Percentiles rank a stretch among this genome's conserved stretches.
These are phyloP conservation scores for Dictyostelium purpureum DNA, from an alignment of 78 protist species.

Conservation along the genomic window DNA sequence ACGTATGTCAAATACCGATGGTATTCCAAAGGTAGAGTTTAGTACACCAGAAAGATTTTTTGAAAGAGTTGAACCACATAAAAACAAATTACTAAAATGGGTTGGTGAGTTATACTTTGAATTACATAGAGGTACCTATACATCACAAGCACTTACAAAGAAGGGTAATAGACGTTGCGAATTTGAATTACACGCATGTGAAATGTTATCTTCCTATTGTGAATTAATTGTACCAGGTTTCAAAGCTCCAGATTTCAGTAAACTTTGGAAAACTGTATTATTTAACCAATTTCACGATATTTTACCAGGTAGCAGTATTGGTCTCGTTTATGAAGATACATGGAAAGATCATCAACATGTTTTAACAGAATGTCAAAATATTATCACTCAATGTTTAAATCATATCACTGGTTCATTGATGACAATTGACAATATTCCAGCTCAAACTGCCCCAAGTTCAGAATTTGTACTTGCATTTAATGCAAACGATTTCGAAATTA, in stretches of 20 bases:
- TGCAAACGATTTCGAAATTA: conserved; percentile 26
- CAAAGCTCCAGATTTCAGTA: background rate
- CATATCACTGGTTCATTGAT: background rate
- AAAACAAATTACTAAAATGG: conserved; percentile 67
- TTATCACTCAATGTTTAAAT: background rate
- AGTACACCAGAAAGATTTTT: conserved; percentile 66
- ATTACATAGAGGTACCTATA: conserved; percentile 91
- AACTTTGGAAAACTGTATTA: conserved; percentile 81
- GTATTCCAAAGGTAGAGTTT: conserved; percentile 49
- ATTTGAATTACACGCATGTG: conserved; percentile 64
- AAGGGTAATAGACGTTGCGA: conserved; percentile 83
- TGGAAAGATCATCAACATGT: conserved; percentile 50
- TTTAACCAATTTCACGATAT: conserved; percentile 92
- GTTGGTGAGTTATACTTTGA: conserved; percentile 89
- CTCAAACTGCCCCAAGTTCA: background rate
- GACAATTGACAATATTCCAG: background rate
- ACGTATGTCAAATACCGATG: background rate
- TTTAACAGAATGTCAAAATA: background rate
- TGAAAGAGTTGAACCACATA: background rate
- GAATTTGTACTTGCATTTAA: conserved; percentile 27
- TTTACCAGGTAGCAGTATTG: conserved; percentile 87
- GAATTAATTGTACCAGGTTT: background rate
- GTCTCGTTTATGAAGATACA: conserved; percentile 67
- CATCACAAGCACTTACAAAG: conserved; percentile 81
- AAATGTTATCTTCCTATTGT: conserved; percentile 36